Conservation (phyloP, 1,139 yeast species). For the Candida pseudocylindracea region DNA sequence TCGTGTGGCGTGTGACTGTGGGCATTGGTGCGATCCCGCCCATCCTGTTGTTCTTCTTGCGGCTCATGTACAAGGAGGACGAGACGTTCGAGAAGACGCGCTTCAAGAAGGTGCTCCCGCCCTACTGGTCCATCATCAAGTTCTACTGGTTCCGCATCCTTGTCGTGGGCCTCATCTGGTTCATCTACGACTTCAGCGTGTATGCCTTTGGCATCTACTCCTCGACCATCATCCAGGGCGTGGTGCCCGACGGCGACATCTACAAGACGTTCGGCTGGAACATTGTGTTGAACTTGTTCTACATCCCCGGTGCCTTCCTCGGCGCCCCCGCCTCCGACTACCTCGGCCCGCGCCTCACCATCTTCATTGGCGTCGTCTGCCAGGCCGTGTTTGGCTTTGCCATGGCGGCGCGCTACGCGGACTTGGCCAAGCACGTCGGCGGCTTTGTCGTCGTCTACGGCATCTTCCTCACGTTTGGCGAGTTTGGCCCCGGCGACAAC, state of each 20-base stretch:
- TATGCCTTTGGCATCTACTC: conserved; percentile 81
- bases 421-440: conserved; percentile 37
- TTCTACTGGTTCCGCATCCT: conserved; percentile 69
- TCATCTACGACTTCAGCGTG: conserved; percentile 69
- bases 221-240: conserved; percentile 31
- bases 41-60: conserved; percentile 46
- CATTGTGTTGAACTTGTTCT: conserved; percentile 68
- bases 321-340: conserved; percentile 77
- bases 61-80: conserved; percentile 56
- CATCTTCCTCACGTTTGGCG: conserved; percentile 69
- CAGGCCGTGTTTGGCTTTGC: conserved; percentile 74
- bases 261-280: conserved; percentile 83
- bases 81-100: conserved; percentile 46
- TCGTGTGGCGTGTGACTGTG: conserved; percentile 83
- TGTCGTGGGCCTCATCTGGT: conserved; percentile 67
- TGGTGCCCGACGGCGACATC: conserved; percentile 40
- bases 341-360: conserved; percentile 69
- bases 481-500: conserved; percentile 88
- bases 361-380: conserved; percentile 38
- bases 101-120: conserved; percentile 34
- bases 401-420: conserved; percentile 52
- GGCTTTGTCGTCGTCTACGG: conserved; percentile 77
- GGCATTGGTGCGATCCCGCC: conserved; percentile 93
- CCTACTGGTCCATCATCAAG: conserved; percentile 47
- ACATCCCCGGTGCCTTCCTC: conserved; percentile 70